A percentile compares a stretch with the other conserved stretches of the same genome.
Evolutionary conservation across 306 rosid genomes (phyloP).

Genomic region (Chamaecrista fasciculata): DNA sequence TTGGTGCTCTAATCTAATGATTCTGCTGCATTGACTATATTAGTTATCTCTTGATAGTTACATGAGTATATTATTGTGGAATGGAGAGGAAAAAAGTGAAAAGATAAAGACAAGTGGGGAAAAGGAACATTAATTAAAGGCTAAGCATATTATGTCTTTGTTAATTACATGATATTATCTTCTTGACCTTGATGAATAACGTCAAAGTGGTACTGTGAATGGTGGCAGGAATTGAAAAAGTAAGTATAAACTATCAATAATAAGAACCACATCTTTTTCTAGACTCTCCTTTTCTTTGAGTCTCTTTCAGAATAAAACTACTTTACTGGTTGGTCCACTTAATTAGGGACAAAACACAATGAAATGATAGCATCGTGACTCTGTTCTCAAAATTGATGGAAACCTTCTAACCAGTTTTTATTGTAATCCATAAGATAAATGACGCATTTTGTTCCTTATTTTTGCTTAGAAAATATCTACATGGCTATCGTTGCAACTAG

Average conservation of each 20-base stretch:
- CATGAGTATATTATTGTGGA: background rate
- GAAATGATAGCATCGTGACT: background rate
- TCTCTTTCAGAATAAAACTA: background rate
- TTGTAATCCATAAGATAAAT: background rate
- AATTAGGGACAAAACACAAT: constrained; percentile 16
- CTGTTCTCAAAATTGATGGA: background rate
- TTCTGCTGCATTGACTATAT: background rate
- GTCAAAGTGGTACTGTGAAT: background rate
- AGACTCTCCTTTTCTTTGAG: background rate
- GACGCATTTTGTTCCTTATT: background rate
- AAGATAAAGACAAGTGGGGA: background rate
- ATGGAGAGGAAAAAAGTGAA: background rate
- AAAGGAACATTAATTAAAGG: background rate
- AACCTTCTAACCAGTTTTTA: background rate
- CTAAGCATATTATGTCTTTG: background rate
- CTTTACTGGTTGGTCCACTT: constrained; percentile 1
- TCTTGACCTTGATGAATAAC: background rate
- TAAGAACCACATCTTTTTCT: background rate
- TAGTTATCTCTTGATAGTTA: background rate
- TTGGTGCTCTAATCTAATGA: background rate
- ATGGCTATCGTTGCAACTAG: background rate
- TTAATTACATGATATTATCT: background rate
- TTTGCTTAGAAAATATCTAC: background rate
- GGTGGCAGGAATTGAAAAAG: background rate
- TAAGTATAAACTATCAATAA: background rate